phyloP scores from a whole-genome alignment of 305 asterid species.

The Fraxinus floribunda region DNA sequence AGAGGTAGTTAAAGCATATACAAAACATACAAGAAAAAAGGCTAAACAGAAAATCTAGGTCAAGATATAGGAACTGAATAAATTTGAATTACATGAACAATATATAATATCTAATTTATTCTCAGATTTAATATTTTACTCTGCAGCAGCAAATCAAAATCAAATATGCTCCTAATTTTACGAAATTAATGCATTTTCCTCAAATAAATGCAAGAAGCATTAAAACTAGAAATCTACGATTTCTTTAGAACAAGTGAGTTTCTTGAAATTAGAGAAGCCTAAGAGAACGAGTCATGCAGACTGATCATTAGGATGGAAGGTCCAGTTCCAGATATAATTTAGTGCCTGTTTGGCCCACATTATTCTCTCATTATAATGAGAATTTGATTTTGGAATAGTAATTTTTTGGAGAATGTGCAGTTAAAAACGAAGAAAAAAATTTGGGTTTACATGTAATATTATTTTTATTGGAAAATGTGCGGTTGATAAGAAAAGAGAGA shows the following conservation, averaged over 20 bases:
- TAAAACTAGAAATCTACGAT: not conserved
- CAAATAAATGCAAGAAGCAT: not conserved
- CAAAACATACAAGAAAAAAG: not conserved
- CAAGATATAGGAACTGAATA: not conserved
- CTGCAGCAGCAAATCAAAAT: not conserved
- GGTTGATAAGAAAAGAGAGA: no score
- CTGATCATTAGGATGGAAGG: not conserved
- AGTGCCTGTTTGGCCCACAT: no score
- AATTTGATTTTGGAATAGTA: no score
- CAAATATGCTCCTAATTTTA: not conserved
- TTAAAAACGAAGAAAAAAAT: no score
- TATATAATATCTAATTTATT: not conserved
- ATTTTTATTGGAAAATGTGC: no score
- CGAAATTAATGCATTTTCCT: not conserved
- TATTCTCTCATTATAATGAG: no score
- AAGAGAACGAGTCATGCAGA: not conserved
- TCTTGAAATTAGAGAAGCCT: not conserved
- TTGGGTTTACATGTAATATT: no score
- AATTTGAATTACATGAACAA: not conserved
- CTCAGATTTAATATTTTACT: not conserved
- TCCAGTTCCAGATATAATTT: not conserved
- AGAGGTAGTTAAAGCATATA: not conserved
- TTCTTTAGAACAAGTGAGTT: not conserved
- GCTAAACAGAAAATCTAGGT: not conserved
- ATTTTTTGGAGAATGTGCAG: no score